These are phyloP conservation scores for Camellia lanceoleosa DNA, from an alignment of 148 eudicot genomes.

Conservation along the genomic window DNA sequence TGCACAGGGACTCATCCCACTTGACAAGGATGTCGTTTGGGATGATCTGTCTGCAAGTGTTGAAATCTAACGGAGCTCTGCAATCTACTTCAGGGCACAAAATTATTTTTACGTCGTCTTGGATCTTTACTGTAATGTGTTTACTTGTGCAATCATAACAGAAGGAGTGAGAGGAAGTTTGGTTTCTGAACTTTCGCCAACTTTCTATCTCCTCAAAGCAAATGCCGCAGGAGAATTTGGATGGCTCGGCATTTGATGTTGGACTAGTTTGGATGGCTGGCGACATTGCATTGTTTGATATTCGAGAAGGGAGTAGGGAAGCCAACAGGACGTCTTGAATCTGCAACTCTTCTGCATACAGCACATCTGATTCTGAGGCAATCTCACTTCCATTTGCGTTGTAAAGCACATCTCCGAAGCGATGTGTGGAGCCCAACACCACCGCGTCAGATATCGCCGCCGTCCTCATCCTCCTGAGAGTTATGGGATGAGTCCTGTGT, in stretches of 20 bases:
- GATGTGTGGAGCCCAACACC: neutral
- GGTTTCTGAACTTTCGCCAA: conserved; percentile 29
- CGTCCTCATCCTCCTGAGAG: neutral
- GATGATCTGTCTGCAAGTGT: conserved; percentile 19
- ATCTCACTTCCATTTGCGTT: neutral
- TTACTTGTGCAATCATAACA: conserved; percentile 31
- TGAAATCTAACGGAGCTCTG: conserved; percentile 18
- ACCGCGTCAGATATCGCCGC: neutral
- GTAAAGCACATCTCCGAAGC: neutral
- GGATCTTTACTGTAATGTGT: conserved; percentile 26
- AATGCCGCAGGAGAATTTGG: conserved; percentile 25
- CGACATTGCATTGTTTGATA: neutral
- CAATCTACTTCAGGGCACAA: conserved; percentile 32
- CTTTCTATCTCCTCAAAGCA: conserved; percentile 28
- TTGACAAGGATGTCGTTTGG: conserved; percentile 15
- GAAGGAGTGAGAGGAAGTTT: conserved; percentile 28
- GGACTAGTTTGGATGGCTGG: neutral
- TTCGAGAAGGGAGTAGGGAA: conserved; percentile 9
- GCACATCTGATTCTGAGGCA: neutral
- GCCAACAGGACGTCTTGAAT: conserved; percentile 3
- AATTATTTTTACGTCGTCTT: conserved; percentile 12
- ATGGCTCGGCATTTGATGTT: neutral
- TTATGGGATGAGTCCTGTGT: neutral
- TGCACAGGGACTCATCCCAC: conserved; percentile 33
- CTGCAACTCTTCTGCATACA: neutral